A percentile compares a stretch with the other conserved stretches of the same genome.
phyloP scores from a whole-genome alignment of 129 eudicot species.

The Deinandra increscens region DNA sequence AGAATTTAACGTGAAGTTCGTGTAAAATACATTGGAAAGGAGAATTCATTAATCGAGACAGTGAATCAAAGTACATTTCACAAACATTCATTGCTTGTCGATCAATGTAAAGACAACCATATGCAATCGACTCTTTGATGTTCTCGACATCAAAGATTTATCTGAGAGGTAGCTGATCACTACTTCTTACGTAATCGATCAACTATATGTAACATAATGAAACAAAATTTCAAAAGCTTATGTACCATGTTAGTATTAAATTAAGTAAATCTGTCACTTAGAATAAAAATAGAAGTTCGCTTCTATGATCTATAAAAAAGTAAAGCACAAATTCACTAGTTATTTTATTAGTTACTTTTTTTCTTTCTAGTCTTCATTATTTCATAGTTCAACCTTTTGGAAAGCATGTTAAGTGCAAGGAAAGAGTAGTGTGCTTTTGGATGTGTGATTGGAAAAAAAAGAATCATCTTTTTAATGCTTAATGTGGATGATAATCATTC shows the following conservation, averaged over 20 bases:
- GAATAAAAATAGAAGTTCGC: too few species aligned
- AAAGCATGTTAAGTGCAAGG: slow-evolving; percentile 23
- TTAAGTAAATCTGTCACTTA: too few species aligned
- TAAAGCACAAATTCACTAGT: background rate
- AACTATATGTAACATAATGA: too few species aligned
- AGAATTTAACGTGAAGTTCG: too few species aligned
- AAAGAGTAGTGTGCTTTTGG: slow-evolving; percentile 23
- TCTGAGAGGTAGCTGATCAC: too few species aligned
- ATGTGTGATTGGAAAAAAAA: slow-evolving; percentile 16
- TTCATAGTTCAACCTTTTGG: background rate
- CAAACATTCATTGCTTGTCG: too few species aligned
- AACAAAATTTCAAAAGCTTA: background rate
- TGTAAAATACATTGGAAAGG: background rate
- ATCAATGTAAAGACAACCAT: too few species aligned
- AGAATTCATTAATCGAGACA: background rate
- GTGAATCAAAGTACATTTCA: background rate
- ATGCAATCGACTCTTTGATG: too few species aligned
- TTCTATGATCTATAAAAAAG: background rate
- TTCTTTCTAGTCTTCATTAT: background rate
- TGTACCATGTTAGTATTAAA: background rate
- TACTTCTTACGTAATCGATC: too few species aligned
- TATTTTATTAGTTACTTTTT: background rate
- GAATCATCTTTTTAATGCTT: slow-evolving; percentile 19
- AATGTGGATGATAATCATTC: slow-evolving; percentile 17
- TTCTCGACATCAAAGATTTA: too few species aligned